phyloP scores from a whole-genome alignment of 176 grass and related monocot species.

The Dendrocalamus sinicus region DNA sequence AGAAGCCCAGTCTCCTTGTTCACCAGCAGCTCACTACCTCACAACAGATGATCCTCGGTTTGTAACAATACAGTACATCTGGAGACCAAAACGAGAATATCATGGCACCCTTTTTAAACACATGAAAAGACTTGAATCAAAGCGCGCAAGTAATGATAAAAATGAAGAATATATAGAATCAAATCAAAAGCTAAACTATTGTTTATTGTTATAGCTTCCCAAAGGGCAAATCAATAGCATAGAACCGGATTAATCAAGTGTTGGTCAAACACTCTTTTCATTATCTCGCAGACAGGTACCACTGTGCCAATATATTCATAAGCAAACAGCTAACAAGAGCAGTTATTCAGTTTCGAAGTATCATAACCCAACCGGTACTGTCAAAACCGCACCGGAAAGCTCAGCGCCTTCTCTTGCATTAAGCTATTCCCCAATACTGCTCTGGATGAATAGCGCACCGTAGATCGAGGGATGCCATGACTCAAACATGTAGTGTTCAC shows the following conservation, averaged over 20 bases:
- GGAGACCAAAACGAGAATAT: conserved; percentile 57
- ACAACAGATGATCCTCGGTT: conserved; percentile 34
- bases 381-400: conserved; percentile 50
- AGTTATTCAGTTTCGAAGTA: conserved; percentile 27
- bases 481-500: conserved; percentile 14
- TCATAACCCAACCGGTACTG: conserved; percentile 41
- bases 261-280: conserved; percentile 38
- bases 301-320: not conserved
- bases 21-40: conserved; percentile 26
- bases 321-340: conserved; percentile 27
- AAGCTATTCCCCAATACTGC: not conserved
- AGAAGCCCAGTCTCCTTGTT: not conserved
- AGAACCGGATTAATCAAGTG: conserved; percentile 38
- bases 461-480: not conserved
- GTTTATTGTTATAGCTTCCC: conserved; percentile 34
- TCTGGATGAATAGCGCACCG: not conserved
- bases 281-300: conserved; percentile 8
- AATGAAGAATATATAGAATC: conserved; percentile 20
- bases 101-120: conserved; percentile 38
- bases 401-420: conserved; percentile 23
- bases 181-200: conserved; percentile 37
- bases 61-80: conserved; percentile 47
- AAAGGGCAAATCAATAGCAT: conserved; percentile 32
- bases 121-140: conserved; percentile 18
- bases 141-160: conserved; percentile 21